Conservation (phyloP, 2,329 filamentous ascomycete species). For the Aspergillus awamori region DNA sequence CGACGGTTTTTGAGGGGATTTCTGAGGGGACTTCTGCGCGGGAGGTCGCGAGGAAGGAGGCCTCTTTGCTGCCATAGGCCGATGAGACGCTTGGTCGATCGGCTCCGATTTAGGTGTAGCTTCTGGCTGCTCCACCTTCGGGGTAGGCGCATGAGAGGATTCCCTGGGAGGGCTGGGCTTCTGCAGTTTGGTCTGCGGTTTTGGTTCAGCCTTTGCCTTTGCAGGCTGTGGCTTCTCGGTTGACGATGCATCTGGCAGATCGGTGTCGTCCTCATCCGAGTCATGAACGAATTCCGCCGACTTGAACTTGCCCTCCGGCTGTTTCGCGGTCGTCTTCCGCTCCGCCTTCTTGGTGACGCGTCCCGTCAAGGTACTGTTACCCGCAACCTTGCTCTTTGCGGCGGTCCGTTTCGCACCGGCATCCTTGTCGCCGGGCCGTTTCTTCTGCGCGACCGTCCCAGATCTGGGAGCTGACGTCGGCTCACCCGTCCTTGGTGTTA, state of each 20-base stretch:
- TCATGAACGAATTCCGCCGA: constrained; percentile 58
- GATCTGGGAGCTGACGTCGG: constrained; percentile 31
- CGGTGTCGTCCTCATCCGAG: constrained; percentile 54
- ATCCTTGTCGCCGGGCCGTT: constrained; percentile 44
- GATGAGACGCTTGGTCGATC: constrained; percentile 26
- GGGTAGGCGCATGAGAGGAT: constrained; percentile 24
- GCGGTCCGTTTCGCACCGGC: constrained; percentile 48
- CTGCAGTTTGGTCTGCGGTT: constrained; percentile 21
- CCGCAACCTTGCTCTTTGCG: constrained; percentile 52
- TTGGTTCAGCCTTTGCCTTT: constrained; percentile 24
- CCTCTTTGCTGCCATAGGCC: constrained; percentile 40
- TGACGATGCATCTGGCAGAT: constrained; percentile 39
- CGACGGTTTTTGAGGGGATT: constrained; percentile 63
- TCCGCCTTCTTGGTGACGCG: constrained; percentile 51
- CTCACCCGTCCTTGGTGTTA: constrained; percentile 33
- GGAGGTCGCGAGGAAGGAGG: constrained; percentile 42
- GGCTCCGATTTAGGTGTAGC: constrained; percentile 29
- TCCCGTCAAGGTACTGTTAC: constrained; percentile 52
- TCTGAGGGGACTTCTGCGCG: constrained; percentile 53
- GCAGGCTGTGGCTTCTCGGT: constrained; percentile 23
- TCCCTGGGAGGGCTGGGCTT: constrained; percentile 25
- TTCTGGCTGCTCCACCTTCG: constrained; percentile 31
- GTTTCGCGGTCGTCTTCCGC: constrained; percentile 40
- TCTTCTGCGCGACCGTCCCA: constrained; percentile 35
- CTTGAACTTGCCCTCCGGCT: constrained; percentile 52